Conservation (phyloP, 1,284 basidiomycete species). For the Ganoderma lucidum region DNA sequence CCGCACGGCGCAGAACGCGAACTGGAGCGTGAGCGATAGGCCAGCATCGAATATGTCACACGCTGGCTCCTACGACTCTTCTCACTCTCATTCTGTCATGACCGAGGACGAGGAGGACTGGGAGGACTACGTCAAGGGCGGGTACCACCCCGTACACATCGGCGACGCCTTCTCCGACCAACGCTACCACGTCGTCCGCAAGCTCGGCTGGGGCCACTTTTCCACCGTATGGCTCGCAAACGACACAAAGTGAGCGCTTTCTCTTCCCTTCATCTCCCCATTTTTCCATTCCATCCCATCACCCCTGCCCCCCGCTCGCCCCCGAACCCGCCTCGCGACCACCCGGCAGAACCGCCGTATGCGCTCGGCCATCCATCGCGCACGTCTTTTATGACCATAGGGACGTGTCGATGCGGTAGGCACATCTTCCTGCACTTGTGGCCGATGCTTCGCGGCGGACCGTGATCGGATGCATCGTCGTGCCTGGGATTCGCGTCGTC, state of each 20-base stretch:
- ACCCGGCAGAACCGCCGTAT: conserved; percentile 6
- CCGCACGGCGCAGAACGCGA: too few relatives aligned
- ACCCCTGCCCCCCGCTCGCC: conserved; percentile 11
- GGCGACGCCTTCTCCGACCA: too few relatives aligned
- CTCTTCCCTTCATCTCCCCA: too few relatives aligned
- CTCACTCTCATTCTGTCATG: conserved; percentile 66
- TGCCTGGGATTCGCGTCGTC: background rate
- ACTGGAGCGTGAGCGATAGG: too few relatives aligned
- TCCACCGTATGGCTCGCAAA: too few relatives aligned
- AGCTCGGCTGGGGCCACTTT: too few relatives aligned
- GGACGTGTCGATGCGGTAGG: background rate
- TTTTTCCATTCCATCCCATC: conserved; percentile 11
- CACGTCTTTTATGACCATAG: background rate
- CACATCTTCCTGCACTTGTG: conserved; percentile 10
- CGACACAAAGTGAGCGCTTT: too few relatives aligned
- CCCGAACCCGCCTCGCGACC: conserved; percentile 5
- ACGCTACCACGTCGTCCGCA: too few relatives aligned
- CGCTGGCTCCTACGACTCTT: too few relatives aligned
- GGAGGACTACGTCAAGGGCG: conserved; percentile 91
- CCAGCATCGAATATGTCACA: too few relatives aligned
- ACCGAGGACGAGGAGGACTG: conserved; percentile 86
- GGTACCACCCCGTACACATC: conserved; percentile 96
- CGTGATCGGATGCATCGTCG: conserved; percentile 26
- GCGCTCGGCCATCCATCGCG: conserved; percentile 12
- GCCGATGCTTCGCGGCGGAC: conserved; percentile 20